Evolutionary conservation across 2,329 filamentous ascomycete species (phyloP), one percentile per base, ranked within the genome.

Genomic region (Leptodontidium sp.): DNA sequence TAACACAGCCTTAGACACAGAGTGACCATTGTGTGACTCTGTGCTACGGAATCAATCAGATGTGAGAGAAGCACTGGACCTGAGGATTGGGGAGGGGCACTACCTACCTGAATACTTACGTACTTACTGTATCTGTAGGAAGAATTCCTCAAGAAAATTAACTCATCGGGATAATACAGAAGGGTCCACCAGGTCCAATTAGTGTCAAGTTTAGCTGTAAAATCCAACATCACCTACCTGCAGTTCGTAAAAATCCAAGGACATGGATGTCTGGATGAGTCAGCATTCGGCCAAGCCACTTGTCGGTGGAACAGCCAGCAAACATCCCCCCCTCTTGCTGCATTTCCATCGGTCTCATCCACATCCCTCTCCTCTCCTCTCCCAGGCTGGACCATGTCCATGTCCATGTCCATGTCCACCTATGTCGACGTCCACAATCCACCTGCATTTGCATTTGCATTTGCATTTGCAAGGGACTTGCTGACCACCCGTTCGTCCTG

Each of bases 21-120:
- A 47, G 59, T 62, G 26, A 50, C 45, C 17, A 50, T 62, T 35
- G 59, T 62, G 59, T 21, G 21, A 62, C 59, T n/a, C n/a, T 47
- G 59, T 62, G 59, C 43, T 15, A 59, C 57, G 4, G 21, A 14
- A 43, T 59, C 12, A 17, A 59, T 26, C n/a, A 59, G 57, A 59
- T 26, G n/a, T 45, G 9, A 43, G 21, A 43, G 38, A 26, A 45
- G 35, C 35, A 43, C 38, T 43, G 38, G 35, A 38, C 53, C 32
- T 40, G 17, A 17, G 21, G 29, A 9, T 40, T n/a, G 32, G 35
- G 32, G 17, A 1, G n/a, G 12, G 32, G n/a, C 12, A 14, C 17
- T n/a, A 26, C 45, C n/a, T n/a, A n/a, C 14, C 45, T 21, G 15
- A 8, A n/a, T 47, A 47, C 12, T 5, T 47, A n/a, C 15, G 29